Conservation (phyloP, 345 rosid species). For the Geranium brycei region DNA sequence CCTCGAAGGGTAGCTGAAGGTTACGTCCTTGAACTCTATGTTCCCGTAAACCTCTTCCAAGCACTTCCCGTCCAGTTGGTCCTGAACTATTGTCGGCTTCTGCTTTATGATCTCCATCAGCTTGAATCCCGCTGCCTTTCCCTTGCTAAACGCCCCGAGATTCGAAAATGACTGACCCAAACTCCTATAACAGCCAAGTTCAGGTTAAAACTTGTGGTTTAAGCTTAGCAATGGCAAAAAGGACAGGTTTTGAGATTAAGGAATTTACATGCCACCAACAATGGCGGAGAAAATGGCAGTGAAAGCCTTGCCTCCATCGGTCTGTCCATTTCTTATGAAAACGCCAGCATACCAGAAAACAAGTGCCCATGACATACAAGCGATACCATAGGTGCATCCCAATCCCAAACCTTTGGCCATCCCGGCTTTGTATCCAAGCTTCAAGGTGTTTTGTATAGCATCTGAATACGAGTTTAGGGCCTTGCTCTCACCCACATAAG, state of each 20-base stretch:
- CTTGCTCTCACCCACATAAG: constrained; percentile 96
- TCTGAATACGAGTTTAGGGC: constrained; percentile 82
- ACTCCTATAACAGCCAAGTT: constrained; percentile 45
- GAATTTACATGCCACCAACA: constrained; percentile 95
- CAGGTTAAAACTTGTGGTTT: not conserved
- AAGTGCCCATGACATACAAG: constrained; percentile 99
- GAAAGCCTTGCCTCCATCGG: constrained; percentile 97
- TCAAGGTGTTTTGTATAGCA: constrained; percentile 83
- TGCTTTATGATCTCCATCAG: constrained; percentile 92
- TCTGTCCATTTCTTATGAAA: constrained; percentile 80
- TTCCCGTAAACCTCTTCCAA: constrained; percentile 72
- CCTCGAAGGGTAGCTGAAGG: constrained; percentile 94
- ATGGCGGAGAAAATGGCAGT: constrained; percentile 98
- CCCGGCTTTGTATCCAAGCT: constrained; percentile 98
- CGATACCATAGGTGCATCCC: constrained; percentile 97
- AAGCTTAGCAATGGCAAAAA: not conserved
- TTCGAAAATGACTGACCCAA: constrained; percentile 98
- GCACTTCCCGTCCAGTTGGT: constrained; percentile 51
- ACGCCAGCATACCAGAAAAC: constrained; percentile 99
- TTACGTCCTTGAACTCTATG: constrained; percentile 83
- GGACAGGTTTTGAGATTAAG: constrained; percentile 1
- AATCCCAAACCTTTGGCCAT: constrained; percentile 99
- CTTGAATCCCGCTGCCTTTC: constrained; percentile 92
- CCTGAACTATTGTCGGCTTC: constrained; percentile 78
- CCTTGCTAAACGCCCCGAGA: constrained; percentile 98